Evolutionary conservation across 306 rosid species (phyloP), one percentile per base, ranked within the genome.

Genomic region (Dryas drummondii): DNA sequence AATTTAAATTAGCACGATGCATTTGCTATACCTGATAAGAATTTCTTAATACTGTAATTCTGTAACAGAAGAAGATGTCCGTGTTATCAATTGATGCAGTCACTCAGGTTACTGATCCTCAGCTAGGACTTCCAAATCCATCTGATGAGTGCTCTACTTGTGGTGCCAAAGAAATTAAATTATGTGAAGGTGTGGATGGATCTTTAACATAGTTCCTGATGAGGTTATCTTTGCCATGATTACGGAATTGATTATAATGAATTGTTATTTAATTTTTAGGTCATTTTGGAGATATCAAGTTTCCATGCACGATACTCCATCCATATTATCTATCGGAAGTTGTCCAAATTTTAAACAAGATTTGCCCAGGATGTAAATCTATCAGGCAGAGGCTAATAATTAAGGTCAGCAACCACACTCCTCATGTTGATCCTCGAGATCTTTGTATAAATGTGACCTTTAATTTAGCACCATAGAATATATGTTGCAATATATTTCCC

Each of bases 361-460:
- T 96, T 76, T 96, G 99, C 70, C 93, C 97, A 6, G 93, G 75
- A 62, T 96, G 99, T 85, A 92, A 92, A 84, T 75, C 88, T 71
- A 76, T 86, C 51, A 89, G 88, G 68, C 81, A 76, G 54, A 83
- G 87, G 55, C 66, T 79, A 46, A 58, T 80, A 87, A 61, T 42
- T 76, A 90, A 94, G 99, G 99, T 92, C 86, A 85, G 92, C 79
- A 80, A 80, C 74, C 82, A 72, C 84, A 60, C 79, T 71, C 59
- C 72, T 76, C 55, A 49, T 78, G 76, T 66, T 78, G 70, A 75
- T 57, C 66, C 70, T 65, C 75, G 19, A 55, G 40, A 57, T 59
- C 27, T 10, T 59, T 68, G 50, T 53, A 59, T 53, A 9, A 9
- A n/a, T 58, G 66, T 14, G 32, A 72, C 68, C 27, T 32, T 16